A percentile compares a stretch with the other conserved stretches of the same genome.
These are phyloP conservation scores for Aspergillus ustus DNA, from an alignment of 2,329 filamentous ascomycete species.

Conservation along the genomic window DNA sequence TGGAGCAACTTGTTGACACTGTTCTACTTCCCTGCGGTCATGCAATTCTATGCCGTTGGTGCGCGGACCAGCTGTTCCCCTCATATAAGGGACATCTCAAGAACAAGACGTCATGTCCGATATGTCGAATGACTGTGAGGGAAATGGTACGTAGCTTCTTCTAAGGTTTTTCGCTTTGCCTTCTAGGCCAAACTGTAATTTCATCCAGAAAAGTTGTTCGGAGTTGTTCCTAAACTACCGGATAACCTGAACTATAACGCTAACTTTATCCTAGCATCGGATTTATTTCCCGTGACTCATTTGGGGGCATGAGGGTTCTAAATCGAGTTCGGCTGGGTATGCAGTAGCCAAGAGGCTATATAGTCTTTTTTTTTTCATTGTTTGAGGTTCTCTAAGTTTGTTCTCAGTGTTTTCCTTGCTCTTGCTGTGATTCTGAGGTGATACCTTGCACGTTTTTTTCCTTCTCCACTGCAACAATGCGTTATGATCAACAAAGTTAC, in stretches of 20 bases:
- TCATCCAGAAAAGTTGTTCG: not conserved
- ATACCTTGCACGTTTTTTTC: not conserved
- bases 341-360: not conserved
- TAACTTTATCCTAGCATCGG: not conserved
- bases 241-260: not conserved
- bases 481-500: not conserved
- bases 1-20: constrained; percentile 56
- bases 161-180: not conserved
- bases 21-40: constrained; percentile 60
- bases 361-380: too few relatives aligned
- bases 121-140: constrained; percentile 34
- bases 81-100: constrained; percentile 37
- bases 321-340: not conserved
- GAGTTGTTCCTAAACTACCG: too few relatives aligned
- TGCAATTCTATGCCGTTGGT: constrained; percentile 60
- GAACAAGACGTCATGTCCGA: constrained; percentile 29
- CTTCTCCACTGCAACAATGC: not conserved
- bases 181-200: not conserved
- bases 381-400: too few relatives aligned
- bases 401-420: not conserved
- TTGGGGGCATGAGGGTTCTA: too few relatives aligned
- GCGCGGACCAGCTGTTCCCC: constrained; percentile 56
- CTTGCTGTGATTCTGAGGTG: not conserved
- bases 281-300: constrained; percentile 14
- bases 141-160: constrained; percentile 29